Base-by-base conservation (phyloP, 108 stramenopile species). In the Cyclotella distinguenda region DNA sequence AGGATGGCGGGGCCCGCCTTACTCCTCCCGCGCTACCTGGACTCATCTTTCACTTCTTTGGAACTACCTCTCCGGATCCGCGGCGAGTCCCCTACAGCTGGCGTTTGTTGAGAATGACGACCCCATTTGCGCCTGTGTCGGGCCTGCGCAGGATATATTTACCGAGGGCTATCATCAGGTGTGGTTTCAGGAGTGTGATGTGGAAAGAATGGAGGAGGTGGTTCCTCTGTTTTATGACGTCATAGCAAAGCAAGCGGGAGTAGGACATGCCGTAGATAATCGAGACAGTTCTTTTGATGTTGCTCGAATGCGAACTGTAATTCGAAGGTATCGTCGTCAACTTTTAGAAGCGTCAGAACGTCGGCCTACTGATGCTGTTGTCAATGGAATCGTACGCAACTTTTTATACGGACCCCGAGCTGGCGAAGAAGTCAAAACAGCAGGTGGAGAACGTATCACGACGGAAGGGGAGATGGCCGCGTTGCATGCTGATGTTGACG, bases 131-230 rank as follows among this genome's bases (percentile, higher is more conserved):
- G 75, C 75, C 4, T 63, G 71, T 51, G 30, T 77, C 27, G 70
- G 70, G 32, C 75, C 75, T 0, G 75, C 75, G 2, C 62, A 63
- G 19, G 75, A 77, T 44, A 36, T 70, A 2, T 77, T 77, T 35
- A 75, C 74, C 0, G 69, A 77, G 55, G 75, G 75, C 6, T 77
- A 77, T 44, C 69, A 77, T 66, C 75, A 77, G 23, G 36, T 77
- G 19, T 77, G 75, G 75, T 65, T 77, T 23, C 60, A 62, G 10
- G 75, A 77, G 43, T 63, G 64, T 16, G 75, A 77, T 30, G 70
- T 72, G 0, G 70, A 77, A 34, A 47, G 43, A n/a, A 77, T 77
- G 75, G 75, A 66, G 6, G 63, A 65, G 27, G 64, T 65, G 2
- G 21, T 77, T 7, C 59, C 58, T 18, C 43, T 74, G 35, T 74